These are phyloP conservation scores for Aureobasidium sp. DNA, from an alignment of 2,329 filamentous ascomycete genomes.

Conservation along the genomic window DNA sequence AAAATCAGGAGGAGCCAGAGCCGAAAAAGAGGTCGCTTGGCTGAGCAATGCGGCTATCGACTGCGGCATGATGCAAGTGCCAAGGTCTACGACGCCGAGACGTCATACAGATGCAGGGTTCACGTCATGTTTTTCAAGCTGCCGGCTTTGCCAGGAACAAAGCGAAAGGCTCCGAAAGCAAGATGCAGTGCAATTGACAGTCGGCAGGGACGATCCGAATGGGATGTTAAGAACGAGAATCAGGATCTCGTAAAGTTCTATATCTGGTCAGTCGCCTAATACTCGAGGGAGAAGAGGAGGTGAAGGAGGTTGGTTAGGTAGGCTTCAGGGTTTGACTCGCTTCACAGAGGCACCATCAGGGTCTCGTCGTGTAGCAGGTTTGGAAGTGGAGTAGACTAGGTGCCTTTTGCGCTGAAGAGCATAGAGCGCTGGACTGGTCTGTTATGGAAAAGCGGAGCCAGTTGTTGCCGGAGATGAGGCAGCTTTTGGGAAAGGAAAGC, in stretches of 20 bases:
- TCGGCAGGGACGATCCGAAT: background rate
- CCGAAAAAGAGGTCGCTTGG: conserved; percentile 7
- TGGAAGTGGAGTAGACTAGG: conserved; percentile 8
- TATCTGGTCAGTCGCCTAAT: background rate
- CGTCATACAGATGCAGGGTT: conserved; percentile 5
- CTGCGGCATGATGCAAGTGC: conserved; percentile 9
- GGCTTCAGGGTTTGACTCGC: background rate
- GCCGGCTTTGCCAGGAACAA: conserved; percentile 10
- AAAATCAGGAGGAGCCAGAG: background rate
- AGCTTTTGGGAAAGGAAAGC: conserved; percentile 5
- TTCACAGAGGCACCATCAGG: background rate
- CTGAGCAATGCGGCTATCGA: conserved; percentile 12
- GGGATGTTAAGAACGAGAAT: background rate
- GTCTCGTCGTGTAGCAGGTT: conserved; percentile 4
- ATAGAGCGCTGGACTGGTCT: background rate
- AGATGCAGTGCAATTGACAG: background rate
- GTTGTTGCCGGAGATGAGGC: conserved; percentile 7
- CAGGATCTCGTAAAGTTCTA: background rate
- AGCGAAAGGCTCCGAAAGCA: conserved; percentile 5
- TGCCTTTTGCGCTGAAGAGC: background rate
- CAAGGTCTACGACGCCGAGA: conserved; percentile 1
- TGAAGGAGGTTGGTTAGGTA: background rate
- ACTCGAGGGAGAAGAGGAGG: background rate
- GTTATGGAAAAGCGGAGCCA: conserved; percentile 13
- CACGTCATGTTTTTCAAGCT: conserved; percentile 3